Conservation (phyloP, 1,284 basidiomycete species). For the Papiliotrema nemorosa region DNA sequence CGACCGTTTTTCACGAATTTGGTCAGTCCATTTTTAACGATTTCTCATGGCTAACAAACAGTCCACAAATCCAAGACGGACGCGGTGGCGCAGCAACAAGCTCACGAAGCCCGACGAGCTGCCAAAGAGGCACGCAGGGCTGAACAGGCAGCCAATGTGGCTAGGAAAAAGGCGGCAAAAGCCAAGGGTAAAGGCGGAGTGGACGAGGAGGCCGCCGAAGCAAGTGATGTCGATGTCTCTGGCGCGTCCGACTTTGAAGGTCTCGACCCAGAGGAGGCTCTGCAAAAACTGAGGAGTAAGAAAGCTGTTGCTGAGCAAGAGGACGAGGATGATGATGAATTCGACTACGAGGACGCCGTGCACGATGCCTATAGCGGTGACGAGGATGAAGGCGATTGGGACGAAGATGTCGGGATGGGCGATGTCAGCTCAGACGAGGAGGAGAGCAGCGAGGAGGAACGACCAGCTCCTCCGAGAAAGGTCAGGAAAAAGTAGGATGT, state of each 20-base stretch:
- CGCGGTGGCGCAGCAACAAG: conserved; percentile 60
- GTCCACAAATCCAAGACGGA: conserved; percentile 81
- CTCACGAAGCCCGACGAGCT: conserved; percentile 70
- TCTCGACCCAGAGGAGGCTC: conserved; percentile 49
- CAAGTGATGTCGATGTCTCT: conserved; percentile 50
- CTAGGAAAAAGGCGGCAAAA: conserved; percentile 63
- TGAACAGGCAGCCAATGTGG: conserved; percentile 84
- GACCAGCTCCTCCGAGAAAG: conserved; percentile 14
- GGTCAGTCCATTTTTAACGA: conserved; percentile 55
- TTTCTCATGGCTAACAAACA: conserved; percentile 39
- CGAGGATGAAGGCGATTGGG: conserved; percentile 53
- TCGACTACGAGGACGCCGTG: conserved; percentile 44
- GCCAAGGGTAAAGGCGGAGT: conserved; percentile 25
- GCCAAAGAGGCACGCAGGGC: conserved; percentile 70
- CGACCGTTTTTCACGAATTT: conserved; percentile 87
- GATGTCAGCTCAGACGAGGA: conserved; percentile 50
- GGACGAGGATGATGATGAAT: conserved; percentile 33
- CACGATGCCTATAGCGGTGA: conserved; percentile 59
- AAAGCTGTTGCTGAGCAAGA: conserved; percentile 19
- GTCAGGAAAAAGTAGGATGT: conserved; percentile 7
- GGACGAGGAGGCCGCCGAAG: conserved; percentile 49
- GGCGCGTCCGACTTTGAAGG: conserved; percentile 48
- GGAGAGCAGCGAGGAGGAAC: conserved; percentile 37
- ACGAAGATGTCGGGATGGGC: conserved; percentile 50
- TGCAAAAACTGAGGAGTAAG: conserved; percentile 32